A percentile compares a stretch with the other conserved stretches of the same genome.
Evolutionary conservation across 2,329 filamentous ascomycete genomes (phyloP).

Genomic region (Aspergillus texensis): DNA sequence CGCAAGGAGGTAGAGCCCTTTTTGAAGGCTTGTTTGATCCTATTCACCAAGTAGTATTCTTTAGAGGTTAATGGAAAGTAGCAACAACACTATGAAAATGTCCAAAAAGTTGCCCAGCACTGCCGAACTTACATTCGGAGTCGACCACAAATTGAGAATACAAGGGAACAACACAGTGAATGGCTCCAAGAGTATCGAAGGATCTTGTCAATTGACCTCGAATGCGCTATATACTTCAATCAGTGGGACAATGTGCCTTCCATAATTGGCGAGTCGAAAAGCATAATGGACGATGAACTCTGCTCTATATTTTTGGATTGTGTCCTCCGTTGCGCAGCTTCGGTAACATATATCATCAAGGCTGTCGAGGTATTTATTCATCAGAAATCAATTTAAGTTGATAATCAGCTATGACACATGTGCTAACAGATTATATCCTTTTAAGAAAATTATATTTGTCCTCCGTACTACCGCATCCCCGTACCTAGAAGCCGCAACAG

Average conservation of each 20-base stretch:
- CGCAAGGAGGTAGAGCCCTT: slow-evolving; percentile 47
- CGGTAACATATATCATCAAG: slow-evolving; percentile 30
- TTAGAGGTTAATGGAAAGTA: slow-evolving; percentile 30
- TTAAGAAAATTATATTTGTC: slow-evolving; percentile 66
- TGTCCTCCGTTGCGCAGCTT: slow-evolving; percentile 58
- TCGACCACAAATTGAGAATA: slow-evolving; percentile 40
- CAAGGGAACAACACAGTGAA: slow-evolving; percentile 53
- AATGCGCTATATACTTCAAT: slow-evolving; percentile 68
- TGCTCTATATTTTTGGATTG: slow-evolving; percentile 69
- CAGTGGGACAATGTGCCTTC: slow-evolving; percentile 67
- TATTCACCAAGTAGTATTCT: not conserved
- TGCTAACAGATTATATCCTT: not conserved
- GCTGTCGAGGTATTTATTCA: slow-evolving; percentile 48
- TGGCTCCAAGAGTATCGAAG: slow-evolving; percentile 65
- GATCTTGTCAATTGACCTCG: slow-evolving; percentile 76
- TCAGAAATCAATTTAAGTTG: too few relatives aligned
- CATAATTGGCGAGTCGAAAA: slow-evolving; percentile 55
- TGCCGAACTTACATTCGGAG: slow-evolving; percentile 57
- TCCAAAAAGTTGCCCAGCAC: slow-evolving; percentile 61
- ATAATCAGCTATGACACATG: not conserved
- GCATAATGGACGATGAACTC: slow-evolving; percentile 43
- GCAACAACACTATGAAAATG: slow-evolving; percentile 63
- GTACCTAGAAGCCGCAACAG: slow-evolving; percentile 5
- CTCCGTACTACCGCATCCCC: slow-evolving; percentile 62
- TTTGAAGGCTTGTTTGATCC: slow-evolving; percentile 35